Evolutionary conservation across 2,329 filamentous ascomycete genomes (phyloP).

Genomic region (Dactylonectria macrodidyma): DNA sequence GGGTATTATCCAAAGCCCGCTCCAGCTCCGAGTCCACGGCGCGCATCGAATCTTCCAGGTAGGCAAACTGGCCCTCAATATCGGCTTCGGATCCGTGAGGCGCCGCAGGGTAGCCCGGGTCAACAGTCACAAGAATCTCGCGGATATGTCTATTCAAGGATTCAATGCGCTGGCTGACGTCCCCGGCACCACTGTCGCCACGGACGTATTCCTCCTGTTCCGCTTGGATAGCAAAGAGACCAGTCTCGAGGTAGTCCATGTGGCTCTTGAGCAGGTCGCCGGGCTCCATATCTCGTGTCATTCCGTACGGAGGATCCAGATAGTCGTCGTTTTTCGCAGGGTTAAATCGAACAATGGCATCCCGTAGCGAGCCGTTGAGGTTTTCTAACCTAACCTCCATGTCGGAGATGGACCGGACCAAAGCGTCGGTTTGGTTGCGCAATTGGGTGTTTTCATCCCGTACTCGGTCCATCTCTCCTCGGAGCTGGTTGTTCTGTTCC

Average conservation of each 20-base stretch:
- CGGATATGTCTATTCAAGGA: constrained; percentile 77
- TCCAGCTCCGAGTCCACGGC: constrained; percentile 62
- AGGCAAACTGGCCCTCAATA: constrained; percentile 77
- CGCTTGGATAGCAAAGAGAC: constrained; percentile 72
- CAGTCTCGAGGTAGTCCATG: constrained; percentile 79
- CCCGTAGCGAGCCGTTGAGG: constrained; percentile 76
- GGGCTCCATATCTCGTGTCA: constrained; percentile 54
- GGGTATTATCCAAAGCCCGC: constrained; percentile 50
- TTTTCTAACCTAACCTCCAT: constrained; percentile 78
- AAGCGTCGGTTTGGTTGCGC: constrained; percentile 50
- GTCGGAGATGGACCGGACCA: constrained; percentile 67
- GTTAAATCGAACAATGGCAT: constrained; percentile 76
- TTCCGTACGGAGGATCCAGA: constrained; percentile 57
- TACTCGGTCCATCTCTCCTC: constrained; percentile 62
- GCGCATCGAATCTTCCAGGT: constrained; percentile 74
- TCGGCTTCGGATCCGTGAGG: constrained; percentile 70
- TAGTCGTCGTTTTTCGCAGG: constrained; percentile 67
- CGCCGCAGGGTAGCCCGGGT: constrained; percentile 68
- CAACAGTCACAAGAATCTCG: constrained; percentile 66
- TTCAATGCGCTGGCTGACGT: constrained; percentile 69
- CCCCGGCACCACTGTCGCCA: constrained; percentile 48
- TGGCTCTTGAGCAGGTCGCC: constrained; percentile 68
- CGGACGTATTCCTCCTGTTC: constrained; percentile 64
- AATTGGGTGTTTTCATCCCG: constrained; percentile 62
- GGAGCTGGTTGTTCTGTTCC: constrained; percentile 66